phyloP scores from a whole-genome alignment of 306 rosid species.

The Vicia villosa region DNA sequence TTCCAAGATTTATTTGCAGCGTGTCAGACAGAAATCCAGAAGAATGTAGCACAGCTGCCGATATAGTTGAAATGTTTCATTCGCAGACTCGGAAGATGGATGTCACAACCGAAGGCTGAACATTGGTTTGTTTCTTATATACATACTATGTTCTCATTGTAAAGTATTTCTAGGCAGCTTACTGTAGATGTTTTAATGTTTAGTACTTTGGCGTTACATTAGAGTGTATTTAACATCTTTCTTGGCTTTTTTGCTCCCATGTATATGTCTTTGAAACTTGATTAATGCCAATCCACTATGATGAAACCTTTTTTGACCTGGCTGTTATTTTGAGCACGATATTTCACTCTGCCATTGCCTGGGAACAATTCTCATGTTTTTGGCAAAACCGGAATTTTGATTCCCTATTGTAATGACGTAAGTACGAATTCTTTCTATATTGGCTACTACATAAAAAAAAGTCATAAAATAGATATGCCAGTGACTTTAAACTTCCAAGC shows the following conservation, averaged over 20 bases:
- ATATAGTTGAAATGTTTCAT: slow-evolving; percentile 74
- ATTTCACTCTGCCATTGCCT: not conserved
- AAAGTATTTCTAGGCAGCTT: slow-evolving; percentile 22
- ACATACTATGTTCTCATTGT: slow-evolving; percentile 22
- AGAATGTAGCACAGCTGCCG: slow-evolving; percentile 76
- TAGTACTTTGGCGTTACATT: not conserved
- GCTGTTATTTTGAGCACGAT: slow-evolving; percentile 9
- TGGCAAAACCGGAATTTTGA: no score
- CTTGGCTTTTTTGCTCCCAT: not conserved
- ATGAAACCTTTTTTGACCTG: not conserved
- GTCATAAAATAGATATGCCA: no score
- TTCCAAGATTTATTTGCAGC: slow-evolving; percentile 65
- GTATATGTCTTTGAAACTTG: not conserved
- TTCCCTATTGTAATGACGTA: no score
- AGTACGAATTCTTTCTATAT: no score
- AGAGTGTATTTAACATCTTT: not conserved
- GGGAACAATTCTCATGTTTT: not conserved
- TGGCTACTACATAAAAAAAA: no score
- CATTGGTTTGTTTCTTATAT: slow-evolving; percentile 11
- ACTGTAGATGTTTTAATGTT: not conserved
- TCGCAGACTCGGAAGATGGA: slow-evolving; percentile 89
- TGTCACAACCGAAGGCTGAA: slow-evolving; percentile 48
- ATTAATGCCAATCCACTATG: not conserved
- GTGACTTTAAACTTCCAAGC: no score
- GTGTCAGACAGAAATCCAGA: slow-evolving; percentile 75